These are phyloP conservation scores for Fusarium sp. DNA, from an alignment of 2,329 filamentous ascomycete species.

Conservation along the genomic window DNA sequence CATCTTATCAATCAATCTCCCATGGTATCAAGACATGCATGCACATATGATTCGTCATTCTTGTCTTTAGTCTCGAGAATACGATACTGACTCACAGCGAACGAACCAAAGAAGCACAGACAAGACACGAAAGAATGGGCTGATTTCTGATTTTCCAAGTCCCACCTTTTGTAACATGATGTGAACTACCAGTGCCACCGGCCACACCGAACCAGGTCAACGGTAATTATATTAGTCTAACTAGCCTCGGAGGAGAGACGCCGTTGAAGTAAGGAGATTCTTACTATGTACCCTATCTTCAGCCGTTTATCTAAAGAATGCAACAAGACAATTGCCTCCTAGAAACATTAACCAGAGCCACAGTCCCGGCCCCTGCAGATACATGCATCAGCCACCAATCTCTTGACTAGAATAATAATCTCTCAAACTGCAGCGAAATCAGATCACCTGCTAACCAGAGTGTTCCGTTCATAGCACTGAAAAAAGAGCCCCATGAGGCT, in stretches of 20 bases:
- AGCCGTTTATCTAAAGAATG: neutral
- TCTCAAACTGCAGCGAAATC: neutral
- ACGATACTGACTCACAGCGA: neutral
- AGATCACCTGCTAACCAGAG: neutral
- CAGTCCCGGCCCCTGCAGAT: neutral
- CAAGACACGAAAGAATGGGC: neutral
- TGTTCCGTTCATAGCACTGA: neutral
- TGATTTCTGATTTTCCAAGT: neutral
- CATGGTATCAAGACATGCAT: too few relatives aligned
- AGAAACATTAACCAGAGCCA: neutral
- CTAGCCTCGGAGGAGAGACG: neutral
- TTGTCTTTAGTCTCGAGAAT: neutral
- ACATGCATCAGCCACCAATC: neutral
- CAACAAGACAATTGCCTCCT: neutral
- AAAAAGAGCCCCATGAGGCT: slow-evolving; percentile 4
- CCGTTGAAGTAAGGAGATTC: slow-evolving; percentile 3
- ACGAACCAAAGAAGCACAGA: neutral
- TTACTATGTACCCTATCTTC: neutral
- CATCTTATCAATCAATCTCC: neutral
- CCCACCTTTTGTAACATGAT: slow-evolving; percentile 9
- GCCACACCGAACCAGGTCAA: slow-evolving; percentile 8
- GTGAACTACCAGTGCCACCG: neutral
- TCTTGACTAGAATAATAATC: neutral
- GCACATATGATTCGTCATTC: neutral
- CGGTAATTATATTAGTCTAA: neutral